A percentile compares a stretch with the other conserved stretches of the same genome.
Evolutionary conservation across 495 filamentous ascomycete genomes (phyloP).

Genomic region (Choiromyces venosus): DNA sequence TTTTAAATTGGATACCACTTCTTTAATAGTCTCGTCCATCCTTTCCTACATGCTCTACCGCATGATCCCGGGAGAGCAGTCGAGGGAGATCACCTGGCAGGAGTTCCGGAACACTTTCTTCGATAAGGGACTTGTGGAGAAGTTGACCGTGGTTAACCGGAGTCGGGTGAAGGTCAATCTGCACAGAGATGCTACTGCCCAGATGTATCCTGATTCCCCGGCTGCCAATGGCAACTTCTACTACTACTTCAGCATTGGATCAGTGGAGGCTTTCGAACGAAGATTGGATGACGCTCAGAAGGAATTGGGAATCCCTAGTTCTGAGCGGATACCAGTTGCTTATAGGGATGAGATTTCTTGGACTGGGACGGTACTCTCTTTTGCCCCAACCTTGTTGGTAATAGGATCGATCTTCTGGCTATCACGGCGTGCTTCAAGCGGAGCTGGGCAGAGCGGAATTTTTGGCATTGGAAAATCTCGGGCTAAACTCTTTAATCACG

Average conservation of each 20-base stretch:
- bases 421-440: conserved; percentile 58
- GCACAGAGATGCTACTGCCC: conserved; percentile 68
- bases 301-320: conserved; percentile 73
- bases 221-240: conserved; percentile 60
- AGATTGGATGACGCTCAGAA: conserved; percentile 79
- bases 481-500: conserved; percentile 94
- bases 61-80: conserved; percentile 59
- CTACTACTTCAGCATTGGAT: conserved; percentile 94
- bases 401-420: conserved; percentile 71
- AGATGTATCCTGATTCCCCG: conserved; percentile 75
- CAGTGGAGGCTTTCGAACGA: conserved; percentile 85
- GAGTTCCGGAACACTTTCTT: conserved; percentile 88
- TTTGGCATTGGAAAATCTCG: conserved; percentile 94
- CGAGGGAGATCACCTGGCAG: conserved; percentile 91
- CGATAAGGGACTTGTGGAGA: conserved; percentile 92
- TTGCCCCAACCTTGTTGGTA: conserved; percentile 82
- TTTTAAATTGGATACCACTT: conserved; percentile 41
- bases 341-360: conserved; percentile 72
- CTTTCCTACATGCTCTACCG: conserved; percentile 59
- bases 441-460: conserved; percentile 65
- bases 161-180: conserved; percentile 75
- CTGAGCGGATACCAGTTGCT: conserved; percentile 83
- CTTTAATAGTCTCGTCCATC: conserved; percentile 44
- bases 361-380: conserved; percentile 60
- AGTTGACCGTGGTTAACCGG: conserved; percentile 71